A percentile compares a stretch with the other conserved stretches of the same genome.
Conservation (phyloP, 192 early-diverging fungal genomes). For the Ramicandelaber brevisporus region DNA sequence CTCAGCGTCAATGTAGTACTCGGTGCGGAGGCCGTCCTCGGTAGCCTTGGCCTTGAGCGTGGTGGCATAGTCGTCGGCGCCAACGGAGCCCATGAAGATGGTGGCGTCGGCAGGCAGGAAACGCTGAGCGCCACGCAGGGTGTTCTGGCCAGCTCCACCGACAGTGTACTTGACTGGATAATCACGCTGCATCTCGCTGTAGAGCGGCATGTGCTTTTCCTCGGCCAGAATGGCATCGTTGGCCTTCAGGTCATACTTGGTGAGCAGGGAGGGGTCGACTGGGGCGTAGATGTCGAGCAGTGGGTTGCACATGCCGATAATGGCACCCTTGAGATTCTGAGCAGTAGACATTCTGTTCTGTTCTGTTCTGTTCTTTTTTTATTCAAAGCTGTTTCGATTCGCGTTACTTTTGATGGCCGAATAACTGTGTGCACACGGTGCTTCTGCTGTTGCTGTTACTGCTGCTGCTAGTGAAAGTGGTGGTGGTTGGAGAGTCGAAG, state of each 20-base stretch:
- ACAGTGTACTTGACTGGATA: conserved; percentile 64
- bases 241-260: conserved; percentile 72
- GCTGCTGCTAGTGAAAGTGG: too few species aligned
- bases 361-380: too few species aligned
- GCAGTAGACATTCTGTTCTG: conserved; percentile 1
- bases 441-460: too few species aligned
- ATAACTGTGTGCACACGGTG: too few species aligned
- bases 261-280: conserved; percentile 40
- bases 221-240: conserved; percentile 92
- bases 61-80: conserved; percentile 56
- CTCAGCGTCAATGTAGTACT: conserved; percentile 56
- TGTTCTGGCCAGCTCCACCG: conserved; percentile 93
- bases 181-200: conserved; percentile 50
- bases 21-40: conserved; percentile 62
- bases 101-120: conserved; percentile 66
- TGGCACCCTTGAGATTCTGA: conserved; percentile 17
- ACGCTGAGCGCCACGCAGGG: conserved; percentile 73
- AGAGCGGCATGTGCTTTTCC: conserved; percentile 66
- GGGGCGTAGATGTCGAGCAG: conserved; percentile 88
- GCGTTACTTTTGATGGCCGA: too few species aligned
- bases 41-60: conserved; percentile 49
- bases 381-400: too few species aligned
- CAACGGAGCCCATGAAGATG: conserved; percentile 83
- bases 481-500: too few species aligned
- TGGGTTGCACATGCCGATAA: conserved; percentile 93